Base-by-base conservation (phyloP, 176 grass and related monocot species). In the Rhipidocladum racemiflorum region DNA sequence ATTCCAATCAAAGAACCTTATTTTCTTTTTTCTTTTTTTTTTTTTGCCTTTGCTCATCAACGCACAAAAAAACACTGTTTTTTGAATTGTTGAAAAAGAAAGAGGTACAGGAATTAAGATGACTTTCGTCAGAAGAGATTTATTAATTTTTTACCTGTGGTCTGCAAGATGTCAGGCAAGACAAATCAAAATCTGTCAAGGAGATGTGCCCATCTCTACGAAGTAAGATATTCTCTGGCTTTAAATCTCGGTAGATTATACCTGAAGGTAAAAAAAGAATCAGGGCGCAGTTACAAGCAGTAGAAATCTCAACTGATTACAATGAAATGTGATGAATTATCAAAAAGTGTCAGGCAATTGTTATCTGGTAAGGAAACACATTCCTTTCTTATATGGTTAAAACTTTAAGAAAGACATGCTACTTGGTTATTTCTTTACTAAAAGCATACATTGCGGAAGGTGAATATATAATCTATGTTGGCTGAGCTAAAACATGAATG, bases 221-320 rank as follows among this genome's bases (percentile, higher is more conserved):
- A 85, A 97, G 84, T 81, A 97, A 86, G 85, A 97, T 97, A 81
- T 97, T 97, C 86, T 92, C 88, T 63, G 95, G 95, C 76, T 97
- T 97, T 32, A 97, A 87, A 59, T 97, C 92, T 68, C 95, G 86
- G 71, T 97, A 94, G 69, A 97, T 97, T 85, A 97, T 94, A 67
- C 95, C 95, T 97, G 10, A 46, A 53, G 32, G 39, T 74, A 73
- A 65, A 88, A 32, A 54, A 54, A 13, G 3, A 24, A 39, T 40
- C 1, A 49, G 6, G 13, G 21, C 11, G 34, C 36, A 3, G 25
- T 68, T 27, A 29, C 3, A 78, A 72, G 46, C 5, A 68, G 30
- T 38, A 20, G 21, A 84, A 27, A 51, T 61, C 25, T 50, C 23
- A 67, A 30, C 16, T 32, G 7, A 53, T 84, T 83, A 7, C 30